Evolutionary conservation across 768 basidiomycete genomes (phyloP).

Genomic region (Arthromyces matolae): DNA sequence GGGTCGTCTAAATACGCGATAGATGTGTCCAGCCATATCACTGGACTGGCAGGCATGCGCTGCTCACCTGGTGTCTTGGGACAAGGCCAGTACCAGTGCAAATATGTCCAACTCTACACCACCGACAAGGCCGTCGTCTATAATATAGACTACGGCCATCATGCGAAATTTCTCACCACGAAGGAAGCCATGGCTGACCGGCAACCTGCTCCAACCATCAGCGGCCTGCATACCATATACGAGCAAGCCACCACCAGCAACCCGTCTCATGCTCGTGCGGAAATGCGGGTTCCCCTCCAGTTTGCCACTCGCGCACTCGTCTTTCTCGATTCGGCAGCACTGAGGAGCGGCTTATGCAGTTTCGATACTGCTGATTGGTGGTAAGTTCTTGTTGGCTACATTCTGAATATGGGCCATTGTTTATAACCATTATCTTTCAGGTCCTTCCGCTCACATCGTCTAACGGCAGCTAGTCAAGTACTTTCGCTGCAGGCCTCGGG

Average conservation of each 20-base stretch:
- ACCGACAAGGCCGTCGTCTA: slow-evolving; percentile 16
- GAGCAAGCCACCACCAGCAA: background rate
- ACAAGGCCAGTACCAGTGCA: slow-evolving; percentile 4
- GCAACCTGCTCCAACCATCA: slow-evolving; percentile 2
- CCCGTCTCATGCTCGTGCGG: slow-evolving; percentile 12
- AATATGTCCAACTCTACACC: slow-evolving; percentile 17
- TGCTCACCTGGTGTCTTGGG: slow-evolving; percentile 7
- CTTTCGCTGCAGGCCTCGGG: slow-evolving; percentile 1
- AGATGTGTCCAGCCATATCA: slow-evolving; percentile 16
- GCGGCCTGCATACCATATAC: slow-evolving; percentile 8
- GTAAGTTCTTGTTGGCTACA: background rate
- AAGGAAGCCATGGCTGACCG: slow-evolving; percentile 10
- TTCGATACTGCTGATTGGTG: slow-evolving; percentile 10
- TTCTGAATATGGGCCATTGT: background rate
- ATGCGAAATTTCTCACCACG: slow-evolving; percentile 10
- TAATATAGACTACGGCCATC: slow-evolving; percentile 4
- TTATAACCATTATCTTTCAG: background rate
- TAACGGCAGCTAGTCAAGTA: background rate
- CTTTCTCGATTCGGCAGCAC: background rate
- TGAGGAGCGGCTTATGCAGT: background rate
- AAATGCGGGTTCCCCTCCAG: slow-evolving; percentile 7
- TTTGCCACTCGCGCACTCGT: background rate
- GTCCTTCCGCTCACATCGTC: background rate
- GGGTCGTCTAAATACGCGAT: slow-evolving; percentile 11
- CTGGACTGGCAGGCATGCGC: slow-evolving; percentile 11